Evolutionary conservation across 768 basidiomycete species (phyloP).

Genomic region (Tricholoma flavovirens): DNA sequence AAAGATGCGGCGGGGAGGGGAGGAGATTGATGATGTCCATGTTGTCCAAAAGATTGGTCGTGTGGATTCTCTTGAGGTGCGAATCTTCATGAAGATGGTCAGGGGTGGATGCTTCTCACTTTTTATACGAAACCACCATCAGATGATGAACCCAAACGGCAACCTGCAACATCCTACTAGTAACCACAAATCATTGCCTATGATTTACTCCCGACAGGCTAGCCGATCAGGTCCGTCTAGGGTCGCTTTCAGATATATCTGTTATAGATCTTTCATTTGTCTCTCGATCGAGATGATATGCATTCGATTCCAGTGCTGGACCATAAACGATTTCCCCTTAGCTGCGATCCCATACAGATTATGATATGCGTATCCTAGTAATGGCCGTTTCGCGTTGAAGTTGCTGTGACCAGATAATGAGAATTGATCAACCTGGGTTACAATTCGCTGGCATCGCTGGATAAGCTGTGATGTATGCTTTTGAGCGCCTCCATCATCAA

Average conservation of each 20-base stretch:
- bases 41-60: not conserved
- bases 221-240: constrained; percentile 17
- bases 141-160: constrained; percentile 13
- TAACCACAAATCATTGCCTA: constrained; percentile 10
- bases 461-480: constrained; percentile 3
- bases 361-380: constrained; percentile 5
- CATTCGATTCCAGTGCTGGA: constrained; percentile 8
- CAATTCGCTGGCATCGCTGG: not conserved
- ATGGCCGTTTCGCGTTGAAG: constrained; percentile 4
- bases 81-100: not conserved
- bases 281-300: constrained; percentile 17
- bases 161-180: constrained; percentile 6
- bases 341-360: constrained; percentile 11
- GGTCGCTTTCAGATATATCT: constrained; percentile 17
- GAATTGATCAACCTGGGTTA: not conserved
- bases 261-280: constrained; percentile 23
- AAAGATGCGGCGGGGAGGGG: constrained; percentile 47
- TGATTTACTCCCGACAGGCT: constrained; percentile 17
- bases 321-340: constrained; percentile 9
- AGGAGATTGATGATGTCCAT: constrained; percentile 44
- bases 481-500: constrained; percentile 5
- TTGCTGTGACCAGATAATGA: constrained; percentile 5
- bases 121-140: constrained; percentile 10
- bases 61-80: not conserved
- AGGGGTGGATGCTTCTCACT: not conserved